Evolutionary conservation across 768 basidiomycete species (phyloP), one percentile per base, ranked within the genome.

Genomic region (Cubamyces lactineus): DNA sequence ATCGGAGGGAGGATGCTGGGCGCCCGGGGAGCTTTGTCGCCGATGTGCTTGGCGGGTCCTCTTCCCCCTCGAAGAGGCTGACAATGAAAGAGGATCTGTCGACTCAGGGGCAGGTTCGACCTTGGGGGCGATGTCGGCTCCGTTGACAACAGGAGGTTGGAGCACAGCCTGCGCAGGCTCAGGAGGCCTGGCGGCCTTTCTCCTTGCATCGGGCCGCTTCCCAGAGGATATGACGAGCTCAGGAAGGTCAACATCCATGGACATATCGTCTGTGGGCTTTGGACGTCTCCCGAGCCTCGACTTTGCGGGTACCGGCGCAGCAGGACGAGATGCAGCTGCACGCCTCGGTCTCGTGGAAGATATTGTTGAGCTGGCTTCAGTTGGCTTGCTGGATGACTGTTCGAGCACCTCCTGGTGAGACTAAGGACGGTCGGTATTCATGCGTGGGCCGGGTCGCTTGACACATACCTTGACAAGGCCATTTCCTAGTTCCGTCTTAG

Each of bases 191-290:
- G 63, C 63, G 11, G 63, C 63, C 54, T 59, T 60, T n/a, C 63
- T 59, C 6, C 63, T 53, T 6, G 63, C 63, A 19, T 64, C 54
- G 2, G 58, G 63, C 16, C 63, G 63, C 43, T 64, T 64, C 2
- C 63, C 63, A 23, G 63, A 64, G 13, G 50, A 60, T n/a, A 60
- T 34, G 6, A 58, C 42, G 26, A 60, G 53, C 15, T 51, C 42
- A 15, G 62, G 57, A 4, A 59, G 46, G 16, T 64, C 63, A 30
- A 54, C 49, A 46, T 60, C 59, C 57, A 59, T 50, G 2, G 50
- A 38, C n/a, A 51, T 24, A 1, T 60, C 58, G 26, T 64, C 58
- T 6, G 43, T n/a, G 17, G 16, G 49, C 21, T 17, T 40, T 50
- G 17, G 17, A 19, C 62, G 23, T 42, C 53, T 55, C 0, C 41